Percentiles rank a stretch among this genome's conserved stretches.
These are phyloP conservation scores for Cucumis melo DNA, from an alignment of 306 rosid species.

Conservation along the genomic window DNA sequence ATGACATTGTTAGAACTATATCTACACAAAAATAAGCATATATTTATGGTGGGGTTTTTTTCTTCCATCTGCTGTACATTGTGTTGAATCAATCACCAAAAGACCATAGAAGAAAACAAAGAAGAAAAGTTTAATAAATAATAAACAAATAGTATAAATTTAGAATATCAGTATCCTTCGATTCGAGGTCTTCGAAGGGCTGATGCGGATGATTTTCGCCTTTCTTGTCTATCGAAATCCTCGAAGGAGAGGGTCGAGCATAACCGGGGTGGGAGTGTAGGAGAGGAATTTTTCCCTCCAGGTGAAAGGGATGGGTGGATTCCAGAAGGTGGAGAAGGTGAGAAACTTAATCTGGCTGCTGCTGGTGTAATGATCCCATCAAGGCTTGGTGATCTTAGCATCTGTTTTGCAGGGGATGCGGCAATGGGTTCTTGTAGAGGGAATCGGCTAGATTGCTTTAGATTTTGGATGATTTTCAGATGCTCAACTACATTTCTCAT, in stretches of 20 bases:
- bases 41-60: not conserved
- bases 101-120: not conserved
- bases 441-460: slow-evolving; percentile 68
- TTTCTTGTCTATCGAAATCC: slow-evolving; percentile 63
- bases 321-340: slow-evolving; percentile 65
- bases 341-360: slow-evolving; percentile 54
- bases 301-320: slow-evolving; percentile 49
- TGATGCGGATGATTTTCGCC: slow-evolving; percentile 71
- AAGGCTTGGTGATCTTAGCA: slow-evolving; percentile 88
- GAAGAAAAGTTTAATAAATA: not conserved
- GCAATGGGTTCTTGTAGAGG: slow-evolving; percentile 79
- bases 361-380: slow-evolving; percentile 55
- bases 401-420: slow-evolving; percentile 37
- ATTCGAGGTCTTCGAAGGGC: slow-evolving; percentile 58
- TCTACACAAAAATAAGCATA: slow-evolving; percentile 3
- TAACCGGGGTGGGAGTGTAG: slow-evolving; percentile 38
- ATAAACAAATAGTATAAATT: slow-evolving; percentile 20
- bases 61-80: not conserved
- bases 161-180: slow-evolving; percentile 66
- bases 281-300: slow-evolving; percentile 33
- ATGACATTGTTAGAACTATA: not conserved
- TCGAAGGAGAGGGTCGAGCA: slow-evolving; percentile 60
- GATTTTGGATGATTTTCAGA: slow-evolving; percentile 66
- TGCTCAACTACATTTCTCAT: slow-evolving; percentile 80
- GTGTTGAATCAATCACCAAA: slow-evolving; percentile 3